Conservation (phyloP, 768 basidiomycete species). For the Termitomyces sp. region DNA sequence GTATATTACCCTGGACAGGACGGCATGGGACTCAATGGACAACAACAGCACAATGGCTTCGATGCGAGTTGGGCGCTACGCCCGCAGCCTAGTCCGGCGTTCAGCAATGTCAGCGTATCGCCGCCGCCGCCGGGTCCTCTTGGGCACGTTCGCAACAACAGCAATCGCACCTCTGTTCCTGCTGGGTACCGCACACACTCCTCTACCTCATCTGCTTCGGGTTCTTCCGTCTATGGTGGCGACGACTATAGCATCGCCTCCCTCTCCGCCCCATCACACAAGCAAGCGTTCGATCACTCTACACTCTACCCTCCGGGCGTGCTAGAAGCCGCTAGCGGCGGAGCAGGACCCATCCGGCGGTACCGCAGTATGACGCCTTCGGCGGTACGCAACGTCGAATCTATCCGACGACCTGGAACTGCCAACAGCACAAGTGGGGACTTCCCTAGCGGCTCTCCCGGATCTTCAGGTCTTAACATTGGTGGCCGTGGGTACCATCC, state of each 20-base stretch:
- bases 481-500: constrained; percentile 51
- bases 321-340: constrained; percentile 27
- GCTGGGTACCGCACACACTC: constrained; percentile 7
- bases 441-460: constrained; percentile 31
- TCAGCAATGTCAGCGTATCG: constrained; percentile 34
- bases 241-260: constrained; percentile 45
- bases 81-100: constrained; percentile 36
- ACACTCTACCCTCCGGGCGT: constrained; percentile 45
- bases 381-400: constrained; percentile 47
- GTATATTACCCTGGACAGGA: constrained; percentile 6
- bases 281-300: constrained; percentile 60
- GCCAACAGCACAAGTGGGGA: constrained; percentile 32
- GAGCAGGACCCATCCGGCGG: constrained; percentile 61
- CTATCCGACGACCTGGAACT: constrained; percentile 46
- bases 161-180: constrained; percentile 14
- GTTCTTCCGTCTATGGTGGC: constrained; percentile 24
- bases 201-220: constrained; percentile 23
- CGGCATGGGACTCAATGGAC: neutral
- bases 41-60: constrained; percentile 2
- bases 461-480: constrained; percentile 26
- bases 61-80: constrained; percentile 37
- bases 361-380: constrained; percentile 80
- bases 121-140: constrained; percentile 32
- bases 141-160: constrained; percentile 18
- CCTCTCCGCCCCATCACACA: constrained; percentile 67